phyloP scores from a whole-genome alignment of 371 early-diverging fungal species.

The Phascolomyces articulosus region DNA sequence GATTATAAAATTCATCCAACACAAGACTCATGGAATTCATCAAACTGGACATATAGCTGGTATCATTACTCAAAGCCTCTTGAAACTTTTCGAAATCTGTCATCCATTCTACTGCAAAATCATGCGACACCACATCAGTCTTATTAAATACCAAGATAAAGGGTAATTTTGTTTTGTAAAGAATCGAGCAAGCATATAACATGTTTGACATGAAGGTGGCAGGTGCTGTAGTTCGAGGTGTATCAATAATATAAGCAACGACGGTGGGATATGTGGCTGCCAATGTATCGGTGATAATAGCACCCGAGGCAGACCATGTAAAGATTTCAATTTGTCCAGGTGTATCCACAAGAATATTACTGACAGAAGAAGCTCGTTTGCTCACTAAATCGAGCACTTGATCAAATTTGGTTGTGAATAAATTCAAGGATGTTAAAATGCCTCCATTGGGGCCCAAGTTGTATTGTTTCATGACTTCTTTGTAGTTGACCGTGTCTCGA shows the following conservation, averaged over 20 bases:
- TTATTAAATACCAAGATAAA: slow-evolving; percentile 98
- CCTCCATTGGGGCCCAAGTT: slow-evolving; percentile 99
- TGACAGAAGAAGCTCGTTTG: slow-evolving; percentile 71
- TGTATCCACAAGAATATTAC: slow-evolving; percentile 96
- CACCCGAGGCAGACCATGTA: slow-evolving; percentile 99
- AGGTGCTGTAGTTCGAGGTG: slow-evolving; percentile 90
- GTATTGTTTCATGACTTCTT: slow-evolving; percentile 99
- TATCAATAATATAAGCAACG: slow-evolving; percentile 97
- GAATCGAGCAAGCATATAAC: slow-evolving; percentile 97
- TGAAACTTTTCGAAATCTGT: slow-evolving; percentile 96
- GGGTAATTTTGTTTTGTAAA: slow-evolving; percentile 96
- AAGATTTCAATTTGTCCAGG: slow-evolving; percentile 99
- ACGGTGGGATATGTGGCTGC: slow-evolving; percentile 93
- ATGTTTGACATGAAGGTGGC: slow-evolving; percentile 99
- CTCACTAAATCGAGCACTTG: slow-evolving; percentile 88
- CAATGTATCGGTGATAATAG: slow-evolving; percentile 95
- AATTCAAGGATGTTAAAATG: slow-evolving; percentile 95
- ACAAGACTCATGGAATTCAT: slow-evolving; percentile 96
- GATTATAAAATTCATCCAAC: slow-evolving; percentile 98
- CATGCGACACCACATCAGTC: slow-evolving; percentile 89
- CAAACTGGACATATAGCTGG: slow-evolving; percentile 89
- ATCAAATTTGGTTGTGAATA: slow-evolving; percentile 98
- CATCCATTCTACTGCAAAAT: slow-evolving; percentile 96
- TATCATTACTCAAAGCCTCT: slow-evolving; percentile 75
- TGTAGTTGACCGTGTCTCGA: slow-evolving; percentile 97